Conservation (phyloP, 2,329 filamentous ascomycete genomes). For the Stemphylium beticola region DNA sequence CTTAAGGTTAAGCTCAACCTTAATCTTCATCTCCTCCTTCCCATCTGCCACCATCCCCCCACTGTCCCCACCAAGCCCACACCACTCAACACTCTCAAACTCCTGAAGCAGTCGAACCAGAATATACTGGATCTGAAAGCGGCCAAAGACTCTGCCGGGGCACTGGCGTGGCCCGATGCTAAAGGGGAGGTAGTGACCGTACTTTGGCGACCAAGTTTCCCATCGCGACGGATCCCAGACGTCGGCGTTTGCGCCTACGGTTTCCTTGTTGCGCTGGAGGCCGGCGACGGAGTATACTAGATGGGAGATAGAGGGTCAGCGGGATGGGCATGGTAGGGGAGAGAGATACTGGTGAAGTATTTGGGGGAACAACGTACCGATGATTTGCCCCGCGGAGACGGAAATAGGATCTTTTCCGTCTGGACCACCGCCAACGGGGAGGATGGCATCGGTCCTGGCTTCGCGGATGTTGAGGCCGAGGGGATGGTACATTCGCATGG, state of each 20-base stretch:
- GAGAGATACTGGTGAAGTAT: background rate
- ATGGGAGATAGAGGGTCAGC: background rate
- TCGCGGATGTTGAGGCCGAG: slow-evolving; percentile 9
- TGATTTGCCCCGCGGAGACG: slow-evolving; percentile 7
- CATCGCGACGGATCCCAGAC: slow-evolving; percentile 9
- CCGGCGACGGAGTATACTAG: slow-evolving; percentile 11
- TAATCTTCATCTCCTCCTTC: slow-evolving; percentile 12
- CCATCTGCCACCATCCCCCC: background rate
- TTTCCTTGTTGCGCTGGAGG: slow-evolving; percentile 7
- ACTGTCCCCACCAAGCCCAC: slow-evolving; percentile 1
- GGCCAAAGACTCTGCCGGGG: slow-evolving; percentile 10
- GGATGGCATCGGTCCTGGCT: background rate
- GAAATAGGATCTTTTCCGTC: slow-evolving; percentile 4
- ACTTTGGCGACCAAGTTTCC: slow-evolving; percentile 8
- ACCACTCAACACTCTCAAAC: slow-evolving; percentile 11
- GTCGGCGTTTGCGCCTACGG: slow-evolving; percentile 2
- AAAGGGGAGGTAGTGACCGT: slow-evolving; percentile 12
- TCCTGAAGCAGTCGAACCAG: slow-evolving; percentile 10
- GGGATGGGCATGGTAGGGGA: background rate
- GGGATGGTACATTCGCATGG: slow-evolving; percentile 10
- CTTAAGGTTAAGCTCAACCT: slow-evolving; percentile 12
- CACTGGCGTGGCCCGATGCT: slow-evolving; percentile 11
- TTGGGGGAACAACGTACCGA: background rate
- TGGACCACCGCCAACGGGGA: slow-evolving; percentile 5
- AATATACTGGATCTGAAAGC: slow-evolving; percentile 14